Conservation (phyloP, 2,329 filamentous ascomycete genomes). For the Capronia americana region DNA sequence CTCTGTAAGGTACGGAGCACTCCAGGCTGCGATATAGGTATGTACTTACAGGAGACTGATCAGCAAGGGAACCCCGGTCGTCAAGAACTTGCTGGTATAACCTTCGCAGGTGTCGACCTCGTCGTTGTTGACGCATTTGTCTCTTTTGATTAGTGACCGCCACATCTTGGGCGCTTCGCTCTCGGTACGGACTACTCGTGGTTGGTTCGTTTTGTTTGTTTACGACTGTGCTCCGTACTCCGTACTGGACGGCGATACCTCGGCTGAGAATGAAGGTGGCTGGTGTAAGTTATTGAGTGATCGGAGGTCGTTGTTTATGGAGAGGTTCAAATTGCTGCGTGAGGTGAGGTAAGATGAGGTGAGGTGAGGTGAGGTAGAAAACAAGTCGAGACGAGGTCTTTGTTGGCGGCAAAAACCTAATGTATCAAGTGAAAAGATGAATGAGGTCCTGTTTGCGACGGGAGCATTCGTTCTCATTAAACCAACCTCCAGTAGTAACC, state of each 20-base stretch:
- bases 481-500: not conserved
- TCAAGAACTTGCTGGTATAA: constrained; percentile 24
- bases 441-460: not conserved
- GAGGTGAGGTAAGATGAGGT: not conserved
- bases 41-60: constrained; percentile 27
- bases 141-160: constrained; percentile 24
- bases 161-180: constrained; percentile 5
- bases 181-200: not conserved
- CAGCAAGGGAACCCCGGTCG: constrained; percentile 29
- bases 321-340: not conserved
- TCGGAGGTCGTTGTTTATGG: not conserved
- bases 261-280: not conserved
- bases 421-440: not conserved
- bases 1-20: too few species aligned
- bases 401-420: not conserved
- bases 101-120: constrained; percentile 25
- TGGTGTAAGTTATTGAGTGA: not conserved
- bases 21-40: not conserved
- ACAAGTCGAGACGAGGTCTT: not conserved
- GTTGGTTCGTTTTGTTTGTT: not conserved
- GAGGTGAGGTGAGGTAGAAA: not conserved
- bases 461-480: not conserved
- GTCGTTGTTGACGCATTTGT: constrained; percentile 25
- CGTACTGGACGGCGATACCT: not conserved
- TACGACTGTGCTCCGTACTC: too few species aligned